phyloP scores from a whole-genome alignment of 2,329 filamentous ascomycete genomes.

The Diplodia seriata region DNA sequence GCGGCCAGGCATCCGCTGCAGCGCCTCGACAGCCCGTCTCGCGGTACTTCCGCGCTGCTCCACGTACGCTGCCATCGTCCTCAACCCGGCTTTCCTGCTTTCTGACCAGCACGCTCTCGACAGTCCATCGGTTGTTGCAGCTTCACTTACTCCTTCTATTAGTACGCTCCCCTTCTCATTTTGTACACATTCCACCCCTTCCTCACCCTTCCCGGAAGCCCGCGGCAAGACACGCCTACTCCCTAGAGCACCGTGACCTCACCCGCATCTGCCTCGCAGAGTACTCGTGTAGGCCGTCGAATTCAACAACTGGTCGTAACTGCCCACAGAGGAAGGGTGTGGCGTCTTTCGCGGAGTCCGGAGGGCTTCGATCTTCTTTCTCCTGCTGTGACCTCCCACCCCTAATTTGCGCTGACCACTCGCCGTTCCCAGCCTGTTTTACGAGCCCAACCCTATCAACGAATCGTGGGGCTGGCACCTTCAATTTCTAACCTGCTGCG shows the following conservation, averaged over 20 bases:
- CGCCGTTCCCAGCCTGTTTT: slow-evolving; percentile 10
- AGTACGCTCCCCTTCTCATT: slow-evolving; percentile 36
- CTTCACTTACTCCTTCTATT: slow-evolving; percentile 55
- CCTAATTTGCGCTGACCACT: slow-evolving; percentile 32
- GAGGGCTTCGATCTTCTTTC: too few species aligned
- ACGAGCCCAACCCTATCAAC: slow-evolving; percentile 19
- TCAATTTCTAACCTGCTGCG: slow-evolving; percentile 72
- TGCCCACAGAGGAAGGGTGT: too few species aligned
- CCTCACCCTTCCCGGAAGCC: slow-evolving; percentile 12
- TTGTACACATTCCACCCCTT: slow-evolving; percentile 6
- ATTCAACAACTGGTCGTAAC: too few species aligned
- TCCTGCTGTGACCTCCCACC: too few species aligned
- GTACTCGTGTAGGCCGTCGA: too few species aligned
- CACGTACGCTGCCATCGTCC: slow-evolving; percentile 53
- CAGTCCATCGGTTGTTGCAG: slow-evolving; percentile 52
- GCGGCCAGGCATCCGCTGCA: slow-evolving; percentile 66
- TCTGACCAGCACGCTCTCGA: neutral
- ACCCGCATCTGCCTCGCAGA: too few species aligned
- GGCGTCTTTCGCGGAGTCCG: too few species aligned
- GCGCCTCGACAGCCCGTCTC: slow-evolving; percentile 69
- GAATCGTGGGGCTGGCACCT: slow-evolving; percentile 65
- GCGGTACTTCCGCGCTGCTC: slow-evolving; percentile 66
- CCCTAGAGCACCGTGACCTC: neutral
- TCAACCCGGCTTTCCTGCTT: neutral
- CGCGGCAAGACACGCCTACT: slow-evolving; percentile 1